Base-by-base conservation (phyloP, 202 grass and related monocot genomes). In the Bolboschoenoplectus hybrid region DNA sequence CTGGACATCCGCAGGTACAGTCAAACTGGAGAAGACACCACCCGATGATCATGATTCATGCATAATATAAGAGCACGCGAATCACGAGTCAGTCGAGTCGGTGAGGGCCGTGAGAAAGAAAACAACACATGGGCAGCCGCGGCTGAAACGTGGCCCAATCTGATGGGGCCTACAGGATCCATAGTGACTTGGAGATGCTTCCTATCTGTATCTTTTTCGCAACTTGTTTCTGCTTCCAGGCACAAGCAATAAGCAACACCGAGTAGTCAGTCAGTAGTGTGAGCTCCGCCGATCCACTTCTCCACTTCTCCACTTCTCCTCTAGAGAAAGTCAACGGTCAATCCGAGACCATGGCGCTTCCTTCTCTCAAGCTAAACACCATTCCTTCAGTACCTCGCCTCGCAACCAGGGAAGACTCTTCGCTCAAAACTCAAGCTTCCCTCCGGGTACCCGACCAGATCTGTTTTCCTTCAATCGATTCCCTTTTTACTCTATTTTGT, bases 261-360 rank as follows among this genome's bases (percentile, higher is more conserved):
- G 26, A 26, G 26, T 26, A 26, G 26, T 26, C 26, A 26, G 26
- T 64, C 2, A 53, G 7, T 56, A 36, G 34, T 67, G 45, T 16
- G 9, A 26, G n/a, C n/a, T 67, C 32, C 16, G 7, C 61, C 56
- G 75, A 80, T 80, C 75, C 75, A 61, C 36, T 80, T 5, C 53
- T 38, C 12, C 35, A 14, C 20, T 71, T 26, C 26, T 26, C 26
- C 26, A 61, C 36, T 80, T 5, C 53, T 38, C 12, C 35, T 7
- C 20, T 26, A 26, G 26, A 26, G 26, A 26, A 55, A 5, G 14
- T 45, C 67, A 36, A 35, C 10, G 0, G 47, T 53, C 38, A 16
- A 56, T 84, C 82, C 13, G 26, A 36, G 35, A 84, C 51, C 65
- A 88, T 88, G 86, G 81, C 60, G 86, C 68, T 78, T 67, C 67